Evolutionary conservation across 352 stramenopile species (phyloP).

Genomic region (Globisporangium carolinianum): DNA sequence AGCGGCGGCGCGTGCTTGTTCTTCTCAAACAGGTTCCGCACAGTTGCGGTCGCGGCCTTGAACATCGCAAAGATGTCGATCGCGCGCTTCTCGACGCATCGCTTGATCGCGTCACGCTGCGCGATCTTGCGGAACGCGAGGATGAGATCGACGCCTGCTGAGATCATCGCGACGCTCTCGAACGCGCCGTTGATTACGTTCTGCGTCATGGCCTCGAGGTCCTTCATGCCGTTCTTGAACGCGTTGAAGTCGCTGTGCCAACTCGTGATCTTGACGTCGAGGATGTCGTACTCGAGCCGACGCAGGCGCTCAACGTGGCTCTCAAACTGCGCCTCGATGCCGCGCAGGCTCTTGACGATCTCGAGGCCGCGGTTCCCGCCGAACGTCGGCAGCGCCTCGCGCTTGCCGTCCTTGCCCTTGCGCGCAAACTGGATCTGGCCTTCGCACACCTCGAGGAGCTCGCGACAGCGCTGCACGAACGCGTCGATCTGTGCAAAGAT

Average conservation of each 20-base stretch:
- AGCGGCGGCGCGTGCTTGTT: slow-evolving; percentile 81
- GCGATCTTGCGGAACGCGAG: slow-evolving; percentile 91
- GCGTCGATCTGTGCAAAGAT: slow-evolving; percentile 96
- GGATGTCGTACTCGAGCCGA: slow-evolving; percentile 90
- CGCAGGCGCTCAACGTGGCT: slow-evolving; percentile 85
- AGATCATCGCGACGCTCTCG: slow-evolving; percentile 87
- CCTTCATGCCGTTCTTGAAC: slow-evolving; percentile 95
- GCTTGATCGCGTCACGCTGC: slow-evolving; percentile 89
- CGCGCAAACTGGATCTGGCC: slow-evolving; percentile 94
- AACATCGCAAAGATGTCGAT: slow-evolving; percentile 92
- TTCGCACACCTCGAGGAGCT: slow-evolving; percentile 93
- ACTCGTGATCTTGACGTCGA: slow-evolving; percentile 92
- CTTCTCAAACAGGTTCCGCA: slow-evolving; percentile 91
- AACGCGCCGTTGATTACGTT: slow-evolving; percentile 96
- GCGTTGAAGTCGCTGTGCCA: slow-evolving; percentile 95
- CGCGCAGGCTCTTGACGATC: slow-evolving; percentile 88
- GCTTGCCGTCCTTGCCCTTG: slow-evolving; percentile 64
- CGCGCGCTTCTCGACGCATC: slow-evolving; percentile 91
- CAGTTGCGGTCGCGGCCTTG: slow-evolving; percentile 65
- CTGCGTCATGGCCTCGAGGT: slow-evolving; percentile 93
- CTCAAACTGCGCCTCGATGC: slow-evolving; percentile 92
- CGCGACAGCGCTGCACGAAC: slow-evolving; percentile 93
- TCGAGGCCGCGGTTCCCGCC: slow-evolving; percentile 89
- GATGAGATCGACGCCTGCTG: slow-evolving; percentile 86
- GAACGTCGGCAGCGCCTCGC: slow-evolving; percentile 80